These are phyloP conservation scores for Dothidotthia symphoricarpi DNA, from an alignment of 2,329 filamentous ascomycete species.

Conservation along the genomic window DNA sequence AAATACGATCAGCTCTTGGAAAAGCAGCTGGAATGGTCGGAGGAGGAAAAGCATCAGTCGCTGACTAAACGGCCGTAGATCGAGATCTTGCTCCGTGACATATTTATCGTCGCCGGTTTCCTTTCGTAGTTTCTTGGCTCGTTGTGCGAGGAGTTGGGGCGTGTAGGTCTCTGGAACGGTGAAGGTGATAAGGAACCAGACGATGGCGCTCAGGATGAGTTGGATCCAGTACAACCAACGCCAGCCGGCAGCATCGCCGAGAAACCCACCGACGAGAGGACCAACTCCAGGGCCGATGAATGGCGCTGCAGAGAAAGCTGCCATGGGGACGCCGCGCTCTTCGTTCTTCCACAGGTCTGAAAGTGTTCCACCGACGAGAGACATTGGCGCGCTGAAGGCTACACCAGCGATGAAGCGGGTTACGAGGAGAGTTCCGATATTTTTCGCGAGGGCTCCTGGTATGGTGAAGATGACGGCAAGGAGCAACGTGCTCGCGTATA, in stretches of 20 bases:
- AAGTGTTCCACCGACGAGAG: conserved; percentile 76
- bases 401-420: conserved; percentile 78
- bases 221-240: conserved; percentile 87
- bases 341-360: conserved; percentile 83
- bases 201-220: conserved; percentile 67
- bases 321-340: conserved; percentile 83
- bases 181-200: conserved; percentile 76
- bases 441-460: conserved; percentile 72
- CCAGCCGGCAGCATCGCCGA: conserved; percentile 70
- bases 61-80: conserved; percentile 66
- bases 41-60: conserved; percentile 72
- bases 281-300: conserved; percentile 75
- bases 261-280: conserved; percentile 66
- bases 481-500: conserved; percentile 68
- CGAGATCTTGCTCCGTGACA: conserved; percentile 79
- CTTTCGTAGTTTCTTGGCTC: conserved; percentile 71
- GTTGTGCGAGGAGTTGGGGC: conserved; percentile 68
- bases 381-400: conserved; percentile 83
- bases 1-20: conserved; percentile 80
- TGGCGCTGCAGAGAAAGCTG: conserved; percentile 77
- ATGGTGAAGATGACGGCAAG: conserved; percentile 77
- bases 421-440: conserved; percentile 72
- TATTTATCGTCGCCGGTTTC: conserved; percentile 64
- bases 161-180: conserved; percentile 91
- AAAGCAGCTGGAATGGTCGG: conserved; percentile 81